Evolutionary conservation across 345 rosid genomes (phyloP), one percentile per base, ranked within the genome.

Genomic region (Populus nigra): DNA sequence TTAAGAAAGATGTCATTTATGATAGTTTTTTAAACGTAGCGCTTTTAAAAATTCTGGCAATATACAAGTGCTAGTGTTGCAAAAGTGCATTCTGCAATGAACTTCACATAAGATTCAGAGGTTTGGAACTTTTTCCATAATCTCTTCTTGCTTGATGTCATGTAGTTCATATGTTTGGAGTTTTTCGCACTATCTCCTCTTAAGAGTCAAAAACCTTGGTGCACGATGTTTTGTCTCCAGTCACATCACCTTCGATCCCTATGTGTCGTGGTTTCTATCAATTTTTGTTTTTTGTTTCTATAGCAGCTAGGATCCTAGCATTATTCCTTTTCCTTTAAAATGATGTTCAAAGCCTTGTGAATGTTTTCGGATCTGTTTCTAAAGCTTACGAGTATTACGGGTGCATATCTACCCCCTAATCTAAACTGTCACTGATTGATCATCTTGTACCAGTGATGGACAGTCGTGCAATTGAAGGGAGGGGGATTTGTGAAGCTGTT

Each of bases 381-480:
- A 15, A 18, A 74, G 50, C 49, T 20, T 22, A 5, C 55, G 35
- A 16, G 12, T 17, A 2, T 65, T 65, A 3, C 12, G 53, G 15
- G 50, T 53, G 16, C 67, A 53, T 22, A 10, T 66, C 8, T 53
- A 18, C 17, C 2, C 5, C n/a, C 22, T 17, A 23, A 23, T 50
- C 7, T 38, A 36, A 38, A 35, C 79, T 38, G 35, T 65, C 50
- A 27, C 73, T 80, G 47, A 71, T 76, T 78, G 69, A 20, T 69
- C 27, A 9, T 80, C 63, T 83, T 43, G 50, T 79, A 73, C 69
- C 73, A 89, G 90, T 89, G 79, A 91, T 88, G 85, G 94, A 90
- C 72, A 78, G 88, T 78, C 84, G 73, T 65, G 87, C 88, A 77
- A 88, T 81, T 76, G 99, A 89, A 83, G 89, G 90, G 74, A 83